Evolutionary conservation across 306 rosid species (phyloP).

Genomic region (Lupinus albus): DNA sequence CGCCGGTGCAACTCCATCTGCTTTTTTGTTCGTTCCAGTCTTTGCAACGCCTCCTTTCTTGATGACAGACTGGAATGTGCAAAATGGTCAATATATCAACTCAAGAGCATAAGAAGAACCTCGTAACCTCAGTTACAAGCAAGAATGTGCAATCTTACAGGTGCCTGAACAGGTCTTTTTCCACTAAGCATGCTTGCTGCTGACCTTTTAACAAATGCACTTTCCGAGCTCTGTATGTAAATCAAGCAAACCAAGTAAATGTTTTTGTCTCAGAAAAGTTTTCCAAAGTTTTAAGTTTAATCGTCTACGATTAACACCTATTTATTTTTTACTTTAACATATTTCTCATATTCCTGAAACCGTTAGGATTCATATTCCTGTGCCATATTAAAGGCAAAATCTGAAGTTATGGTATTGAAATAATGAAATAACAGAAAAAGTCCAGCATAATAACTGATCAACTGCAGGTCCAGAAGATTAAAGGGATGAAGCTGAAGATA

Average conservation of each 20-base stretch:
- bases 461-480: neutral
- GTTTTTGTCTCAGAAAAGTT: neutral
- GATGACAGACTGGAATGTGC: conserved; percentile 53
- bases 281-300: neutral
- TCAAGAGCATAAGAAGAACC: conserved; percentile 28
- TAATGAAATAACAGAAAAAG: neutral
- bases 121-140: conserved; percentile 25
- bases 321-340: conserved; percentile 1
- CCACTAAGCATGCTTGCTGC: conserved; percentile 99
- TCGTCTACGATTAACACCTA: conserved; percentile 1
- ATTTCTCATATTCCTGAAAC: conserved; percentile 4
- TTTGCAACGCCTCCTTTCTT: conserved; percentile 74
- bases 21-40: conserved; percentile 64
- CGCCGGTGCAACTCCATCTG: conserved; percentile 66
- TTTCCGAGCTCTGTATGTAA: conserved; percentile 62
- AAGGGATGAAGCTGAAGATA: conserved; percentile 15
- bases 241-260: conserved; percentile 27
- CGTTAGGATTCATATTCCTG: conserved; percentile 11
- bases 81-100: conserved; percentile 36
- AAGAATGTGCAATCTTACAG: conserved; percentile 59
- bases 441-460: conserved; percentile 3
- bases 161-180: conserved; percentile 85
- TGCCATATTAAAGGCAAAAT: conserved; percentile 8
- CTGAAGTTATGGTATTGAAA: neutral
- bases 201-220: conserved; percentile 72